A percentile compares a stretch with the other conserved stretches of the same genome.
Conservation (phyloP, 2,329 filamentous ascomycete genomes). For the Alternaria triticina region DNA sequence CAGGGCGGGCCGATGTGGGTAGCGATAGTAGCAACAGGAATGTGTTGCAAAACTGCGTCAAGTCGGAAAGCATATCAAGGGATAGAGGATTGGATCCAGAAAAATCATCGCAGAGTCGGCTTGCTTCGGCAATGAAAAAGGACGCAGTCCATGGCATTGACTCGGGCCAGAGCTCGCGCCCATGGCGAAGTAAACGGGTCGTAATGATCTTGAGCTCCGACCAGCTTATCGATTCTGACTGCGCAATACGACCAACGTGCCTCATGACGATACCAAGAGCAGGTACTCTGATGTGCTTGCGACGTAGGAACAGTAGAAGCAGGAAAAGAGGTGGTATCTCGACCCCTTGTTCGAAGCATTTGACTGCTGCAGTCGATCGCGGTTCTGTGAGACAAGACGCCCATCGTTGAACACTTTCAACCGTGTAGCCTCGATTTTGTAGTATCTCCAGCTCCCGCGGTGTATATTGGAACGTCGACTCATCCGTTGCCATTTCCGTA, state of each 20-base stretch:
- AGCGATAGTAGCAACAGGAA: constrained; percentile 57
- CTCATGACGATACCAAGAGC: constrained; percentile 33
- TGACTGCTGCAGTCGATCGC: constrained; percentile 24
- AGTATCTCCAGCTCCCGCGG: constrained; percentile 28
- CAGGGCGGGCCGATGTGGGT: constrained; percentile 57
- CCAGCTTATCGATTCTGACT: constrained; percentile 28
- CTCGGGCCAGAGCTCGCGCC: constrained; percentile 39
- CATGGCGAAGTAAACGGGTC: constrained; percentile 39
- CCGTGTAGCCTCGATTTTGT: constrained; percentile 20
- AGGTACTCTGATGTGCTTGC: constrained; percentile 28
- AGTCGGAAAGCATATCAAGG: constrained; percentile 15
- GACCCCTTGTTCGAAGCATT: constrained; percentile 20
- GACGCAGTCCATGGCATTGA: constrained; percentile 40
- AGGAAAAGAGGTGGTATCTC: constrained; percentile 38
- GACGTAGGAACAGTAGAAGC: constrained; percentile 39
- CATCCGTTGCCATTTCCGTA: constrained; percentile 4
- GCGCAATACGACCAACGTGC: constrained; percentile 28
- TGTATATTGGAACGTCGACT: constrained; percentile 20
- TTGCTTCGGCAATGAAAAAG: constrained; percentile 33
- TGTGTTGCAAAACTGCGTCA: constrained; percentile 56
- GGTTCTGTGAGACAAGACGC: constrained; percentile 24
- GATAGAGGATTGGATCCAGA: background rate
- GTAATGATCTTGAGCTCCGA: constrained; percentile 28
- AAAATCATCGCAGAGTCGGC: constrained; percentile 16
- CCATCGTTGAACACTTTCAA: constrained; percentile 31